Percentiles rank a stretch among this genome's conserved stretches.
phyloP scores from a whole-genome alignment of 495 filamentous ascomycete genomes.

The Aspergillus steynii region DNA sequence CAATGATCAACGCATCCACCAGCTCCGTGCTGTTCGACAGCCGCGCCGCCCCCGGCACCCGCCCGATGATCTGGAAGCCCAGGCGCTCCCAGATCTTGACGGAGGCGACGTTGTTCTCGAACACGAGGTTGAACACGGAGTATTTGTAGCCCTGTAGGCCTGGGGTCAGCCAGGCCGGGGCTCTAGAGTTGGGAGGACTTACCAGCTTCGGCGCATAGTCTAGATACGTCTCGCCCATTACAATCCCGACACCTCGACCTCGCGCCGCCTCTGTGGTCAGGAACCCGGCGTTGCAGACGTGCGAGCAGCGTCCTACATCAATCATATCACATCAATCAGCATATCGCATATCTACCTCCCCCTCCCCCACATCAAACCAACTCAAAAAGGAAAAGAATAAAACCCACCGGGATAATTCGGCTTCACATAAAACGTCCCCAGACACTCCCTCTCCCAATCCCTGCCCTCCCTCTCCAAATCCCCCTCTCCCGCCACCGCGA shows the following conservation, averaged over 20 bases:
- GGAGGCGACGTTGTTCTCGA: slow-evolving; percentile 93
- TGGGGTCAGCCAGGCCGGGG: too few relatives aligned
- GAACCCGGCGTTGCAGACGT: slow-evolving; percentile 95
- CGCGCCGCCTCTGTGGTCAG: slow-evolving; percentile 80
- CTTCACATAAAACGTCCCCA: slow-evolving; percentile 97
- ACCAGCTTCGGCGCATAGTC: slow-evolving; percentile 90
- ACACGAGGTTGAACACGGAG: slow-evolving; percentile 97
- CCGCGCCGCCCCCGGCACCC: slow-evolving; percentile 56
- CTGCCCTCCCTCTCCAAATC: slow-evolving; percentile 38
- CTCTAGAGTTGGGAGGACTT: slow-evolving; percentile 22
- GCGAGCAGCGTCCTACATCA: slow-evolving; percentile 49
- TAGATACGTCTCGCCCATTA: slow-evolving; percentile 90
- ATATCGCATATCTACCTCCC: background rate
- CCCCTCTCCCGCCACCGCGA: slow-evolving; percentile 74
- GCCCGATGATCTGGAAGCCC: slow-evolving; percentile 91
- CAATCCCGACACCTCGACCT: slow-evolving; percentile 81
- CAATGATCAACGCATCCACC: slow-evolving; percentile 51
- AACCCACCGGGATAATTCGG: slow-evolving; percentile 94
- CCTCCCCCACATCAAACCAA: background rate
- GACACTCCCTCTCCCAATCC: slow-evolving; percentile 80
- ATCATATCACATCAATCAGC: background rate
- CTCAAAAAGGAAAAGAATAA: slow-evolving; percentile 8
- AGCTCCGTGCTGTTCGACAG: slow-evolving; percentile 43
- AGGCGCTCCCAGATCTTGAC: slow-evolving; percentile 94
- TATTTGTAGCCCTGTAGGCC: slow-evolving; percentile 79